phyloP scores from a whole-genome alignment of 495 filamentous ascomycete species.

The Trichoderma erinaceum region DNA sequence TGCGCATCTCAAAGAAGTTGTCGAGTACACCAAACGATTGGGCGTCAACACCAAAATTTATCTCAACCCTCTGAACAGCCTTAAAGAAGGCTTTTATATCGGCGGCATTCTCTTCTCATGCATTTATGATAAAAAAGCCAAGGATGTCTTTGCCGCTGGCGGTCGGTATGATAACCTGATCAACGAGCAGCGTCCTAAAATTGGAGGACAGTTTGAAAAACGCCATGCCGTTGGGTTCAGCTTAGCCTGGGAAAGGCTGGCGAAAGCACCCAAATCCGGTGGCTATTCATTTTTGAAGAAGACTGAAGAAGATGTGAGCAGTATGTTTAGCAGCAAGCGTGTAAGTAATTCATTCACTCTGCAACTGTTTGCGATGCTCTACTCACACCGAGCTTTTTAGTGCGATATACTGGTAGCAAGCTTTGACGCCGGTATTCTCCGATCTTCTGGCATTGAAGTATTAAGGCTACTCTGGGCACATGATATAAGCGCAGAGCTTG shows the following conservation, averaged over 20 bases:
- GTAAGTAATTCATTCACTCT: constrained; percentile 37
- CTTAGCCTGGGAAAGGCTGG: constrained; percentile 77
- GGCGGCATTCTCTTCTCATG: constrained; percentile 89
- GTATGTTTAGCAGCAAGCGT: constrained; percentile 57
- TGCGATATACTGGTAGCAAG: constrained; percentile 88
- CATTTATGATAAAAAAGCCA: constrained; percentile 73
- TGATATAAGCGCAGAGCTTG: constrained; percentile 85
- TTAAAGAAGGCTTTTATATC: constrained; percentile 88
- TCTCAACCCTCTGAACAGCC: constrained; percentile 75
- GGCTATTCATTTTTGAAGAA: constrained; percentile 64
- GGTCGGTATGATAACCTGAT: constrained; percentile 90
- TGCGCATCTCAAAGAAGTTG: constrained; percentile 68
- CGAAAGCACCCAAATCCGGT: constrained; percentile 56
- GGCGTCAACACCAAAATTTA: constrained; percentile 73
- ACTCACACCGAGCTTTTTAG: constrained; percentile 26
- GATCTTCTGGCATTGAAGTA: constrained; percentile 68
- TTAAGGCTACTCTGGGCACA: constrained; percentile 75
- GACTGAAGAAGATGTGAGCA: constrained; percentile 46
- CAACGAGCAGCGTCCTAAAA: constrained; percentile 56
- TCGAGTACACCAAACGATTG: constrained; percentile 68
- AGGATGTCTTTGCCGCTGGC: constrained; percentile 86
- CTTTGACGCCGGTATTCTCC: constrained; percentile 71
- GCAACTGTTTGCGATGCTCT: constrained; percentile 16
- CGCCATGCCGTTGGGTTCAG: constrained; percentile 88
- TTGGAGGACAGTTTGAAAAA: constrained; percentile 43